Conservation (phyloP, 768 basidiomycete species). For the Lactarius quietus region DNA sequence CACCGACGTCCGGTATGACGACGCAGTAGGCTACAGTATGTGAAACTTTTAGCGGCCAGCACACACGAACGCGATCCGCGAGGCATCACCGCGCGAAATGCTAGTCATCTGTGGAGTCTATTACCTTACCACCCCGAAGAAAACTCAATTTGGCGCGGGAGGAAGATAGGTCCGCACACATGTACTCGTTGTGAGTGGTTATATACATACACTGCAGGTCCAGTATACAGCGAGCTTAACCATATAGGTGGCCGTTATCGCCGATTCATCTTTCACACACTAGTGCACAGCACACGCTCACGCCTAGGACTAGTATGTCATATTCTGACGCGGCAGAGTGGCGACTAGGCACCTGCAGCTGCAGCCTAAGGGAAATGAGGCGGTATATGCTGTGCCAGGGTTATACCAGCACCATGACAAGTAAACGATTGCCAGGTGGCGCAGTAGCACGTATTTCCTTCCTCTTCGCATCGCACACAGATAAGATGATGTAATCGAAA, state of each 20-base stretch:
- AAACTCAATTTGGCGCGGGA: too few species aligned
- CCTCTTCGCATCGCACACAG: neutral
- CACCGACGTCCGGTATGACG: too few species aligned
- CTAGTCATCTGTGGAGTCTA: too few species aligned
- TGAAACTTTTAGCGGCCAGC: too few species aligned
- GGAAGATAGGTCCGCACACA: too few species aligned
- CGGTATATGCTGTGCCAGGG: neutral
- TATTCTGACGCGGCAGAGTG: neutral
- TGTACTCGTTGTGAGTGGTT: too few species aligned
- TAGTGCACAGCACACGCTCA: neutral
- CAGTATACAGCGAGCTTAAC: slow-evolving; percentile 46
- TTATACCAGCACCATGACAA: neutral
- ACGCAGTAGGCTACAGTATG: too few species aligned
- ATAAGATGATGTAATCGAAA: neutral
- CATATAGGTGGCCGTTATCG: neutral
- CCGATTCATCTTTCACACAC: neutral
- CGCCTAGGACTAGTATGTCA: neutral
- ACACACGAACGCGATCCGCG: too few species aligned
- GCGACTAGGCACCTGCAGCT: neutral
- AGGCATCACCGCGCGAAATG: too few species aligned
- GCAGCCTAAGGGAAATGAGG: neutral
- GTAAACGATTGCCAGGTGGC: neutral
- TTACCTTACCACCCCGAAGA: too few species aligned
- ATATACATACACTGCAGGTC: too few species aligned
- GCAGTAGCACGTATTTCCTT: neutral